Evolutionary conservation across 2,329 filamentous ascomycete species (phyloP).

Genomic region (Trichophyton equinum): DNA sequence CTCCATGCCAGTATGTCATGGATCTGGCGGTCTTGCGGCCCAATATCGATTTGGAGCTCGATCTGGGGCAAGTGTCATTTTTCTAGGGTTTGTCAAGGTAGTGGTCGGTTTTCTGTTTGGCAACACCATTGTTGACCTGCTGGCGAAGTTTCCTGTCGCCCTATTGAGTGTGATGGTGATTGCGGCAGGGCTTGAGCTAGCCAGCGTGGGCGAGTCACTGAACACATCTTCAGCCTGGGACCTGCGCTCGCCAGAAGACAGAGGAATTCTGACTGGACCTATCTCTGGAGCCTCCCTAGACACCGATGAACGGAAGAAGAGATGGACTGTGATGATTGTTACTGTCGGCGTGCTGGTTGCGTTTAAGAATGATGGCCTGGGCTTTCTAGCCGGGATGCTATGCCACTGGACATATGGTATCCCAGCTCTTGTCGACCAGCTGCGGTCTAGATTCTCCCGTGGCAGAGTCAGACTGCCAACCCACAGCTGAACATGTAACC

Average conservation of each 20-base stretch:
- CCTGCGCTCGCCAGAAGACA: slow-evolving; percentile 26
- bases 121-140: slow-evolving; percentile 55
- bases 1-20: slow-evolving; percentile 90
- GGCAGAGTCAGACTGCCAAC: slow-evolving; percentile 19
- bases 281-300: slow-evolving; percentile 30
- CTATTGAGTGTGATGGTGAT: slow-evolving; percentile 60
- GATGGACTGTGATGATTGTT: slow-evolving; percentile 83
- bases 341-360: slow-evolving; percentile 72
- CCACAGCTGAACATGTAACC: background rate
- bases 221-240: slow-evolving; percentile 59
- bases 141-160: slow-evolving; percentile 60
- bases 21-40: slow-evolving; percentile 77
- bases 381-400: slow-evolving; percentile 68
- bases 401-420: slow-evolving; percentile 58
- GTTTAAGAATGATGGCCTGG: slow-evolving; percentile 81
- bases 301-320: slow-evolving; percentile 56
- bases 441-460: slow-evolving; percentile 18
- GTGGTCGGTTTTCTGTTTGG: slow-evolving; percentile 64
- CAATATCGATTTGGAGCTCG: slow-evolving; percentile 87
- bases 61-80: slow-evolving; percentile 68
- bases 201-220: slow-evolving; percentile 69
- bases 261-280: background rate
- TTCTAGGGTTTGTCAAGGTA: slow-evolving; percentile 66
- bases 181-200: slow-evolving; percentile 75
- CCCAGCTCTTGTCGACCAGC: slow-evolving; percentile 20